Evolutionary conservation across 1,284 basidiomycete genomes (phyloP).

Genomic region (Chalciporus piperatoides): DNA sequence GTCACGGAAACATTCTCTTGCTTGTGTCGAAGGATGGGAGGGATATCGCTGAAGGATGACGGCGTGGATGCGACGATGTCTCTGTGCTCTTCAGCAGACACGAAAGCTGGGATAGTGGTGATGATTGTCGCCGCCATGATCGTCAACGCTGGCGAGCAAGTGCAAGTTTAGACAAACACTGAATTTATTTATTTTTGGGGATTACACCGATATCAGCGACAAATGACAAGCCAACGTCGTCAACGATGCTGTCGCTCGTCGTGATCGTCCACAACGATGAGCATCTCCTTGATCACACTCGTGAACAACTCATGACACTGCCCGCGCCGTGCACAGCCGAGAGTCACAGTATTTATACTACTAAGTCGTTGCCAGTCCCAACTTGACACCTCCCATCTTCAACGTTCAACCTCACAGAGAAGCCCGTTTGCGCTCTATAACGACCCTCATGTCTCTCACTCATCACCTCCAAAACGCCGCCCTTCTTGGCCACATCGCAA

Average conservation of each 20-base stretch:
- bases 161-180: not conserved
- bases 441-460: slow-evolving; percentile 20
- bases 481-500: slow-evolving; percentile 53
- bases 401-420: too few species aligned
- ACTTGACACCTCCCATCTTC: too few species aligned
- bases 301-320: too few species aligned
- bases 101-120: slow-evolving; percentile 49
- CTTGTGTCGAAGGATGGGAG: slow-evolving; percentile 70
- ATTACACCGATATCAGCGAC: too few species aligned
- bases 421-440: not conserved
- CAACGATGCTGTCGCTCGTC: too few species aligned
- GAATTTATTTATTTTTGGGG: too few species aligned
- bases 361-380: too few species aligned
- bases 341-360: slow-evolving; percentile 13
- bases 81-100: slow-evolving; percentile 68
- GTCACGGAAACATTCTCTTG: slow-evolving; percentile 64
- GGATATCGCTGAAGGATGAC: slow-evolving; percentile 75
- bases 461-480: slow-evolving; percentile 31
- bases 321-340: slow-evolving; percentile 5
- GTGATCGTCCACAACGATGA: too few species aligned
- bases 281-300: too few species aligned
- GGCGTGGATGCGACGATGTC: slow-evolving; percentile 72
- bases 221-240: too few species aligned
- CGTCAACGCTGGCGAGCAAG: too few species aligned
- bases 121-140: slow-evolving; percentile 37